Conservation (phyloP, 805 yeast genomes). For the Hanseniaspora valbyensis region DNA sequence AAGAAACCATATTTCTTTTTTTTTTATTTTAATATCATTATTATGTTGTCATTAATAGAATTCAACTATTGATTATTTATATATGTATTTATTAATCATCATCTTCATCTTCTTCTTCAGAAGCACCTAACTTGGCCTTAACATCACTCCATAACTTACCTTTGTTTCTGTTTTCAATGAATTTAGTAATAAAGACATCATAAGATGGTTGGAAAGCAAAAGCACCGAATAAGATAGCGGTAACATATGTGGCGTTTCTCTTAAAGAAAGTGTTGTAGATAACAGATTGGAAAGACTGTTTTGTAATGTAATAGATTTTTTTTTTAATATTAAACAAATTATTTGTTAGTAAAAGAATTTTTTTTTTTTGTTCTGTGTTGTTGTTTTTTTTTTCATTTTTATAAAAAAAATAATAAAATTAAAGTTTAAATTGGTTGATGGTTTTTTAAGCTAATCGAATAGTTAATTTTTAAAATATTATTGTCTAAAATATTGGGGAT, state of each 20-base stretch:
- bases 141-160: slow-evolving; percentile 83
- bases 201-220: slow-evolving; percentile 74
- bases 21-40: neutral
- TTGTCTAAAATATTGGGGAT: no score
- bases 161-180: slow-evolving; percentile 69
- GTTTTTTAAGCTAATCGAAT: no score
- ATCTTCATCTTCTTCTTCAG: slow-evolving; percentile 51
- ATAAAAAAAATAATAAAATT: neutral
- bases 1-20: slow-evolving; percentile 27
- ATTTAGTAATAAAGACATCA: slow-evolving; percentile 53
- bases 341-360: slow-evolving; percentile 10
- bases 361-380: no score
- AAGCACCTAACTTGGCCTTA: slow-evolving; percentile 45
- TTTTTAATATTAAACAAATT: neutral
- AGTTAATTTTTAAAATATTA: no score
- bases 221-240: slow-evolving; percentile 70
- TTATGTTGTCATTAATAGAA: neutral
- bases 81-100: slow-evolving; percentile 37
- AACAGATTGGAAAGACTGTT: slow-evolving; percentile 35
- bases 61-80: no score
- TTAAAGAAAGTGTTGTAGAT: slow-evolving; percentile 62
- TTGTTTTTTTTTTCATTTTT: neutral
- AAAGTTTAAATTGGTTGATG: neutral
- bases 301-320: neutral
- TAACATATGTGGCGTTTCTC: slow-evolving; percentile 84